A percentile compares a stretch with the other conserved stretches of the same genome.
phyloP scores from a whole-genome alignment of 73 alveolate genomes.

The Uronychia setigera region DNA sequence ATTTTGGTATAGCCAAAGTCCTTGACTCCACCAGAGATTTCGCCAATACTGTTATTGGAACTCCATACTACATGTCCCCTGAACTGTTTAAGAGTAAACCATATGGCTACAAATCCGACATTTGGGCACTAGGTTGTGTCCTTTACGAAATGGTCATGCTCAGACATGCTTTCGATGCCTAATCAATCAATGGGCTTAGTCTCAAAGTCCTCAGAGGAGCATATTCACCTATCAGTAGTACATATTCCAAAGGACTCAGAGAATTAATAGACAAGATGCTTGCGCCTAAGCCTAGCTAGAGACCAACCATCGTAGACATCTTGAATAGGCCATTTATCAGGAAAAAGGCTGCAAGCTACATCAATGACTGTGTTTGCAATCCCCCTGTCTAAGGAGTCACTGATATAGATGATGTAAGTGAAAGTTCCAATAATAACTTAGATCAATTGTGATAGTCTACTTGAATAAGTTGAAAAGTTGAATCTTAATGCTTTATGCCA shows the following conservation, averaged over 20 bases:
- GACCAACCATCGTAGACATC: slow-evolving; percentile 97
- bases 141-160: slow-evolving; percentile 97
- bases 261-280: slow-evolving; percentile 94
- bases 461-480: slow-evolving; percentile 92
- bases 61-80: slow-evolving; percentile 99
- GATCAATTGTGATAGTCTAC: slow-evolving; percentile 82
- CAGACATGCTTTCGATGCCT: slow-evolving; percentile 98
- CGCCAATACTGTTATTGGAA: slow-evolving; percentile 97
- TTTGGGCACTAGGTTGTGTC: slow-evolving; percentile 99
- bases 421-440: background rate
- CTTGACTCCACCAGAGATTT: slow-evolving; percentile 95
- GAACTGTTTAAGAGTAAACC: slow-evolving; percentile 97
- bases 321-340: slow-evolving; percentile 92
- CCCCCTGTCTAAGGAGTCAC: slow-evolving; percentile 63
- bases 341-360: slow-evolving; percentile 83
- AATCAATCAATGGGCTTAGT: slow-evolving; percentile 96
- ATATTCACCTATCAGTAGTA: slow-evolving; percentile 88
- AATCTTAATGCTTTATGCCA: slow-evolving; percentile 1
- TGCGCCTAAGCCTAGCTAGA: slow-evolving; percentile 83
- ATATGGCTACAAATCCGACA: slow-evolving; percentile 96
- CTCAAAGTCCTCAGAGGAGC: slow-evolving; percentile 96
- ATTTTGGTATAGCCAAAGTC: slow-evolving; percentile 98
- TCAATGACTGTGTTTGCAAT: slow-evolving; percentile 86
- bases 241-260: slow-evolving; percentile 90
- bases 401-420: slow-evolving; percentile 84